Evolutionary conservation across 1,284 basidiomycete species (phyloP).

Genomic region (Gastroboletus turbinatus): DNA sequence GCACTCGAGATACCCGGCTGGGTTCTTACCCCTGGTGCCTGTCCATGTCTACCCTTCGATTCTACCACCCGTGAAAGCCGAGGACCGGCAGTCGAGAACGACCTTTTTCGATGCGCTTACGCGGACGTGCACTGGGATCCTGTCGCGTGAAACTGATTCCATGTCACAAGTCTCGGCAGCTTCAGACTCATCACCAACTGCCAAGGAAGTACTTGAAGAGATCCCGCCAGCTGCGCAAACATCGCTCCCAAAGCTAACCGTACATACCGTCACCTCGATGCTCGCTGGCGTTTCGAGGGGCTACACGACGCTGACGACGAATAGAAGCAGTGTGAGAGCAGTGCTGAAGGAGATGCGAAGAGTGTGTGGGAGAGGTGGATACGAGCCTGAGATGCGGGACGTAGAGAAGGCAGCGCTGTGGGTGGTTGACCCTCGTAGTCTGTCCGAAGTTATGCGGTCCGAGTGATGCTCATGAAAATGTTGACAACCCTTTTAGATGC

Average conservation of each 20-base stretch:
- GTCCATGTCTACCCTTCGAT: constrained; percentile 46
- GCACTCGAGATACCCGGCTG: constrained; percentile 55
- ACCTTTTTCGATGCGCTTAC: constrained; percentile 47
- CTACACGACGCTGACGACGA: constrained; percentile 83
- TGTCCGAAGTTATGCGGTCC: constrained; percentile 68
- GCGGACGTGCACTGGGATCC: constrained; percentile 50
- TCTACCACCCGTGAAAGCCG: constrained; percentile 10
- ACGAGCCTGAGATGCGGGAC: neutral
- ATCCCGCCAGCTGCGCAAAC: constrained; percentile 30
- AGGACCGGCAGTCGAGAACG: neutral
- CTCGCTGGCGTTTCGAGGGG: constrained; percentile 65
- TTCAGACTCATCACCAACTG: neutral
- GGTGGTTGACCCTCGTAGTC: constrained; percentile 72
- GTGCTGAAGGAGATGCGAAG: constrained; percentile 51
- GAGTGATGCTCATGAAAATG: neutral
- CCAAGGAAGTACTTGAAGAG: constrained; percentile 1
- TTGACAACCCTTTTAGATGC: too few species aligned
- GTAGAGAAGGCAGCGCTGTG: constrained; percentile 54
- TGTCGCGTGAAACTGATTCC: constrained; percentile 45
- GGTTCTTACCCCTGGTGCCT: constrained; percentile 56
- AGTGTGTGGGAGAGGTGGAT: constrained; percentile 1
- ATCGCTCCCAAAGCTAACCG: constrained; percentile 46
- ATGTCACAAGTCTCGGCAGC: constrained; percentile 10
- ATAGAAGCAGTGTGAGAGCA: constrained; percentile 74
- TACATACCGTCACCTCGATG: constrained; percentile 69